Evolutionary conservation across 1,284 basidiomycete genomes (phyloP), one percentile per base, ranked within the genome.

Genomic region (Puccinia horiana): DNA sequence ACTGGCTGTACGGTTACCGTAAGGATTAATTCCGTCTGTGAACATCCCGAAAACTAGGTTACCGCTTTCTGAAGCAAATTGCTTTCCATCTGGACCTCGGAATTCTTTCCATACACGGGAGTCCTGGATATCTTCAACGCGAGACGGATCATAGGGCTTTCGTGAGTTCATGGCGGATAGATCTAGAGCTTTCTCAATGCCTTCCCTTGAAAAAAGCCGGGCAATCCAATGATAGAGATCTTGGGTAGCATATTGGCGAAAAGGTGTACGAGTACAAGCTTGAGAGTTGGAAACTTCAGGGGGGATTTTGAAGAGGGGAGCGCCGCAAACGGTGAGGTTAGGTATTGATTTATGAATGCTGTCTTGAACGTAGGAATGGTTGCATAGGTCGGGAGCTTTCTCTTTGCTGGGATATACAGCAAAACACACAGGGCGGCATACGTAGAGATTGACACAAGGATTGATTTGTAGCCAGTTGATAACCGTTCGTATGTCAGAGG

Each of bases 51-150:
- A 80, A 1, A 49, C 47, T 23, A 80, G 67, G 40, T 80, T 72
- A 4, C 42, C 40, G 8, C 32, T 12, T 9, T 56, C n/a, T 18
- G n/a, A 32, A 0, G 69, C 73, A 40, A 56, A 80, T 44, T 72
- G 78, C 0, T 32, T 58, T 26, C 67, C 65, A 58, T 80, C 54
- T 11, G 77, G 52, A 6, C 44, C 77, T 11, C 29, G 47, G 35
- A 80, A 80, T 26, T 73, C 23, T 47, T 73, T 80, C 78, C 78
- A 73, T 12, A 61, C 20, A 37, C 2, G 40, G n/a, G 78, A 80
- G 32, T 80, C 20, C 9, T 80, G 67, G 37, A 80, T 80, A 40
- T 80, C 52, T 35, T 11, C 14, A 69, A 47, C 49, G n/a, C 35
- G 23, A 37, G 26, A 18, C 35, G 76, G 76, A 65, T 67, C 37